Conservation (phyloP, 2,329 filamentous ascomycete species). For the Aspergillus luchuensis region DNA sequence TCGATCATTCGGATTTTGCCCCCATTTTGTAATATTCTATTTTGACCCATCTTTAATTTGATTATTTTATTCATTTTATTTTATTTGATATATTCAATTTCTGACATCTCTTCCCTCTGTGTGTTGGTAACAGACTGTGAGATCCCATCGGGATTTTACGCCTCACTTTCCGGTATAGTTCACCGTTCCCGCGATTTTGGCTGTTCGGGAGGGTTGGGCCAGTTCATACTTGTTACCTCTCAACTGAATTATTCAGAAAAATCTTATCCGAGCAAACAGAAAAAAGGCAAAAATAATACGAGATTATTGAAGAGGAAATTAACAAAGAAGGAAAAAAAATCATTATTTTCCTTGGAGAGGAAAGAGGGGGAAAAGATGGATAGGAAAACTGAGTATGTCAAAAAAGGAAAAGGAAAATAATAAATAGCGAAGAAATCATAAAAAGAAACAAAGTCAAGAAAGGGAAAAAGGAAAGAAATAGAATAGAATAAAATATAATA, state of each 20-base stretch:
- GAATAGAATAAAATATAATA: background rate
- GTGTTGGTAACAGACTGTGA: slow-evolving; percentile 16
- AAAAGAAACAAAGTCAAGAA: slow-evolving; percentile 12
- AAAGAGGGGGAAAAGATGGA: background rate
- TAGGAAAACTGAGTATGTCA: too few species aligned
- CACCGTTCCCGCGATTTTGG: slow-evolving; percentile 21
- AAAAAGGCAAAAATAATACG: background rate
- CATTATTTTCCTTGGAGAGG: background rate
- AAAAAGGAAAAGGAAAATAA: slow-evolving; percentile 7
- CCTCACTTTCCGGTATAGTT: slow-evolving; percentile 31
- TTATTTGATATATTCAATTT: background rate
- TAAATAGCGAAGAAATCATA: background rate
- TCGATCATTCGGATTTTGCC: background rate
- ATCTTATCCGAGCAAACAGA: background rate
- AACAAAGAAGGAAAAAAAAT: too few species aligned
- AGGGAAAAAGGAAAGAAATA: background rate
- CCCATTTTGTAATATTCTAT: background rate
- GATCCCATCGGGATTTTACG: slow-evolving; percentile 23
- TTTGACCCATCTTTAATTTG: slow-evolving; percentile 1
- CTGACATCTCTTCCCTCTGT: slow-evolving; percentile 9
- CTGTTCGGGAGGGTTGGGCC: slow-evolving; percentile 11
- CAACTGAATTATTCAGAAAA: background rate
- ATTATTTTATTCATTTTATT: background rate
- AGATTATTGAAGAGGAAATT: too few species aligned
- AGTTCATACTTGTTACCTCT: slow-evolving; percentile 10